Evolutionary conservation across 2,329 filamentous ascomycete genomes (phyloP).

Genomic region (Cordyceps cateniannulata): DNA sequence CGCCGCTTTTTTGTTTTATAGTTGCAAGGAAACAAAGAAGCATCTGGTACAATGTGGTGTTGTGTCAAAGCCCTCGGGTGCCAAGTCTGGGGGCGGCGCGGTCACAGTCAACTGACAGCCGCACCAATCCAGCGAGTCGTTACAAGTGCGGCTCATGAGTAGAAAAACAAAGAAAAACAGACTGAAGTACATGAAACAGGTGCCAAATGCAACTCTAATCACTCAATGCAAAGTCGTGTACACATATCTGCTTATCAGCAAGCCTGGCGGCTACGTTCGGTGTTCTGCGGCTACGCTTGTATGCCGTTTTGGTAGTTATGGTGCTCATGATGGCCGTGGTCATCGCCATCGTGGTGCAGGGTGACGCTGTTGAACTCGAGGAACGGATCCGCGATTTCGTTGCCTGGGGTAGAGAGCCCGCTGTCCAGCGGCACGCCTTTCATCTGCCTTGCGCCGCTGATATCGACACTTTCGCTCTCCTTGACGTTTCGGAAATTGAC

Average conservation of each 20-base stretch:
- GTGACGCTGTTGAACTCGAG: conserved; percentile 99
- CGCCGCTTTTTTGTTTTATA: conserved; percentile 17
- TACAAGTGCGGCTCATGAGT: not conserved
- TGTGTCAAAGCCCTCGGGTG: not conserved
- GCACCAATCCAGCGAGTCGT: not conserved
- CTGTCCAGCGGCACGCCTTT: conserved; percentile 82
- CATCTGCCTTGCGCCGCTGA: conserved; percentile 53
- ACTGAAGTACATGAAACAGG: conserved; percentile 4
- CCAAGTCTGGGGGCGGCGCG: not conserved
- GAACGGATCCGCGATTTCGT: conserved; percentile 81
- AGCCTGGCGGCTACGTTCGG: conserved; percentile 8
- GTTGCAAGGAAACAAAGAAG: not conserved
- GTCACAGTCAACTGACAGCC: not conserved
- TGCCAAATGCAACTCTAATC: conserved; percentile 2
- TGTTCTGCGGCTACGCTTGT: conserved; percentile 12
- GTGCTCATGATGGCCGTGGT: conserved; percentile 37
- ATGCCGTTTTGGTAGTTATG: conserved; percentile 19
- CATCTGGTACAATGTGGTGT: not conserved
- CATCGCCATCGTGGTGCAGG: conserved; percentile 90
- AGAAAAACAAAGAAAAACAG: not conserved
- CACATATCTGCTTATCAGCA: conserved; percentile 16
- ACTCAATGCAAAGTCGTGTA: conserved; percentile 10
- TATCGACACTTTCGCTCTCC: conserved; percentile 91
- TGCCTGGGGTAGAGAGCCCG: conserved; percentile 76
- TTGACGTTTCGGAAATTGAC: conserved; percentile 98